These are phyloP conservation scores for Cryphonectria nitschkei DNA, from an alignment of 2,329 filamentous ascomycete species.

Conservation along the genomic window DNA sequence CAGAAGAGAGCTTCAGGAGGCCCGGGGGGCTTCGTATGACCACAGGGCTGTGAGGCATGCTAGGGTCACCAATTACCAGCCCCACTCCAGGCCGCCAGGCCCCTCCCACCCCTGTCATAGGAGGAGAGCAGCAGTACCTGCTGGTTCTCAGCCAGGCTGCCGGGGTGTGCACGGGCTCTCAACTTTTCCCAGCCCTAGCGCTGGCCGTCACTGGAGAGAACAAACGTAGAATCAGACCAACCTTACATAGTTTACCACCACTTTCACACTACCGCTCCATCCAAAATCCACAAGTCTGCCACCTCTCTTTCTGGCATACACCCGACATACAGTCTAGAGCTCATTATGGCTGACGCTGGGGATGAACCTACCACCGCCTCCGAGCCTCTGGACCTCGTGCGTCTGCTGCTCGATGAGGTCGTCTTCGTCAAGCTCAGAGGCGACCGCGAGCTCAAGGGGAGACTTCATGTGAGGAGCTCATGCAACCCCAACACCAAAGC, in stretches of 20 bases:
- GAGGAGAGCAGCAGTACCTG: background rate
- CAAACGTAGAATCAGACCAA: background rate
- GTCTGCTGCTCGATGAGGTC: slow-evolving; percentile 90
- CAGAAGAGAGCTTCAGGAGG: background rate
- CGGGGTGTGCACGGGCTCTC: slow-evolving; percentile 15
- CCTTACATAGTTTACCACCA: background rate
- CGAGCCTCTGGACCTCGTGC: slow-evolving; percentile 94
- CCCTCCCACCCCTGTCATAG: background rate
- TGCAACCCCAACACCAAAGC: background rate
- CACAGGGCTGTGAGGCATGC: background rate
- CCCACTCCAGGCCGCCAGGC: background rate
- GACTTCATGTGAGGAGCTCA: slow-evolving; percentile 73
- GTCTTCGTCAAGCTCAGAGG: slow-evolving; percentile 97
- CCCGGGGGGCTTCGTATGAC: background rate
- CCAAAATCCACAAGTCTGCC: background rate
- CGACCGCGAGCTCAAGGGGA: slow-evolving; percentile 92
- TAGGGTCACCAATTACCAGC: background rate
- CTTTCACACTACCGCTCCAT: background rate
- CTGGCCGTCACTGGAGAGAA: background rate
- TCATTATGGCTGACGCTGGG: slow-evolving; percentile 79
- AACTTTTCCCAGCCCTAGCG: slow-evolving; percentile 14
- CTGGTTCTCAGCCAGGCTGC: background rate
- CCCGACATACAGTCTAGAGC: slow-evolving; percentile 3
- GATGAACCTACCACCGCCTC: slow-evolving; percentile 74
- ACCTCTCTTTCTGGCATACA: background rate